Base-by-base conservation (phyloP, 2,329 filamentous ascomycete genomes). In the Phyllosticta citrichinensis region DNA sequence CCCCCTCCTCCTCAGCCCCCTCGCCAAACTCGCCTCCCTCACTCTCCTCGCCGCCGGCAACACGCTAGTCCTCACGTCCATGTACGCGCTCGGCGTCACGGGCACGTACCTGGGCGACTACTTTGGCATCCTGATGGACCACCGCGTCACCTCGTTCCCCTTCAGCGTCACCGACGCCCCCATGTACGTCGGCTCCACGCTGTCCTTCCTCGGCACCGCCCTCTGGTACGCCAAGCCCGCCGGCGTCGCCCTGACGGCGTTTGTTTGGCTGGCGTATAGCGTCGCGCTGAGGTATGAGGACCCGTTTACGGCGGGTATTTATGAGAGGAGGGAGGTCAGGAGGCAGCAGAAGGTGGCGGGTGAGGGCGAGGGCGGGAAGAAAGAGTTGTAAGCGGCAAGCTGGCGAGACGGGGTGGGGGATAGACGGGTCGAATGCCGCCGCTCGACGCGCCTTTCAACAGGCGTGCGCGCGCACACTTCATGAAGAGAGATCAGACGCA, bases 81-180 rank as follows among this genome's bases (percentile, higher is more conserved):
- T 96, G 77, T 97, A 86, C 85, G 88, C 87, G 35, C 85, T 99
- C 51, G 94, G 94, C 62, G 85, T 99, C 69, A 97, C 91, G 0
- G 94, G 94, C 64, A 99, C 94, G 47, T 99, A 97, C 73, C 81
- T 99, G 40, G 94, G 94, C 68, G 94, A 99, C 79, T 99, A 99
- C 81, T 99, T 97, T 73, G 94, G 94, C 67, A 97, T 97, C 73
- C 81, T 99, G 66, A 96, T 97, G 91, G 93, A 97, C 72, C 79
- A 87, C 67, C 93, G 93, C 69, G 92, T 99, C 58, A 96, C 91
- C 12, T 88, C 89, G 14, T 99, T 99, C 73, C 94, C 94, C 2
- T 99, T 99, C 82, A 97, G 89, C 75, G 82, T 97, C 63, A 92
- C 87, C 60, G 84, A 85, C 66, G 88, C 91, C 58, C 94, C 94